A percentile compares a stretch with the other conserved stretches of the same genome.
Conservation (phyloP, 257 asterid species). For the Handroanthus guayacan region DNA sequence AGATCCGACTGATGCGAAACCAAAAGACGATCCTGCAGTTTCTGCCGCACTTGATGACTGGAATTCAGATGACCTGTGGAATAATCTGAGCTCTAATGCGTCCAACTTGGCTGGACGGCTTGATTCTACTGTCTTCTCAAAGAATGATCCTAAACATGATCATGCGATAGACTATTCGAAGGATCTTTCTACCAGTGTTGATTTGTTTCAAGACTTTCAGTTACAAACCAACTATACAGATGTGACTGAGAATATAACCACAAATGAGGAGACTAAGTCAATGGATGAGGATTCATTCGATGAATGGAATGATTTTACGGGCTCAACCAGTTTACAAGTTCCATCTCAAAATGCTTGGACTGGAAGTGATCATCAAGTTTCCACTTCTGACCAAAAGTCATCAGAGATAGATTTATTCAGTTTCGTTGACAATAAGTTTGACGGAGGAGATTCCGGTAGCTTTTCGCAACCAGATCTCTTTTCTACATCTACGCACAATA, state of each 20-base stretch:
- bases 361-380: slow-evolving; percentile 43
- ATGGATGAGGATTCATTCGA: slow-evolving; percentile 52
- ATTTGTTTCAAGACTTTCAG: slow-evolving; percentile 61
- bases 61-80: slow-evolving; percentile 63
- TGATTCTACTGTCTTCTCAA: slow-evolving; percentile 46
- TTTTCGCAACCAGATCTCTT: slow-evolving; percentile 54
- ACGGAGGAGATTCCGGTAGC: slow-evolving; percentile 53
- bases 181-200: slow-evolving; percentile 47
- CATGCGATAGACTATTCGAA: slow-evolving; percentile 31
- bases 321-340: slow-evolving; percentile 52
- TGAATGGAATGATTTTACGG: slow-evolving; percentile 78
- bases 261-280: slow-evolving; percentile 38
- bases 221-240: slow-evolving; percentile 45
- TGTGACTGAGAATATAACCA: slow-evolving; percentile 38
- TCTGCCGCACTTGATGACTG: slow-evolving; percentile 56
- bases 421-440: slow-evolving; percentile 42
- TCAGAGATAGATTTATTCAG: slow-evolving; percentile 50
- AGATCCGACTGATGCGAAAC: slow-evolving; percentile 42
- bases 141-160: slow-evolving; percentile 43
- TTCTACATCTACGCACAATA: slow-evolving; percentile 45
- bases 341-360: slow-evolving; percentile 48
- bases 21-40: slow-evolving; percentile 44
- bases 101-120: slow-evolving; percentile 43
- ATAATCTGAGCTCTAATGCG: slow-evolving; percentile 44
- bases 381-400: slow-evolving; percentile 43